Evolutionary conservation across 2,329 filamentous ascomycete genomes (phyloP).

Genomic region (Cladosporium sp.): DNA sequence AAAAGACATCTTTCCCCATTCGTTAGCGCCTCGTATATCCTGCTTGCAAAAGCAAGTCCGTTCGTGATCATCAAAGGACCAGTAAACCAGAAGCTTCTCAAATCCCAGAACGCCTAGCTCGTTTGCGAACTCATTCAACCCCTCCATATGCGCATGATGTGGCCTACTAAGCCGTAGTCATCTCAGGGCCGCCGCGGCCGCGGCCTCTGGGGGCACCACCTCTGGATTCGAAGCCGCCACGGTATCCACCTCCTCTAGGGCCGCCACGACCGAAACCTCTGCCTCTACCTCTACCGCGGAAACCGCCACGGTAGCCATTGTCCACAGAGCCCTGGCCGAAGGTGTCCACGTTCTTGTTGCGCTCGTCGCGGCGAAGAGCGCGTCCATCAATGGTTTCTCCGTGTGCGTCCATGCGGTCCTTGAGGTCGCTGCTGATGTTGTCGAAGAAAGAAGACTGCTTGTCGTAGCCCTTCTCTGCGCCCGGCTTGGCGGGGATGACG

Average conservation of each 20-base stretch:
- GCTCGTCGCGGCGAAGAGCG: conserved; percentile 88
- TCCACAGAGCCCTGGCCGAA: conserved; percentile 97
- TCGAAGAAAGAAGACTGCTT: conserved; percentile 92
- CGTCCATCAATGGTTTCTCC: conserved; percentile 66
- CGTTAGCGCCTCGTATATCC: no score
- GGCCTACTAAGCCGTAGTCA: neutral
- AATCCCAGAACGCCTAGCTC: no score
- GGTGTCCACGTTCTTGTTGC: conserved; percentile 94
- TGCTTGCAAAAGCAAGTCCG: no score
- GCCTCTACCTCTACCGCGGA: conserved; percentile 73
- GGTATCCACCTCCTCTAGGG: conserved; percentile 5
- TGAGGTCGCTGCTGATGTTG: conserved; percentile 93
- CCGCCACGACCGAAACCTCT: conserved; percentile 35
- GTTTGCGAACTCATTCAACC: no score
- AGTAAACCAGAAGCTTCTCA: no score
- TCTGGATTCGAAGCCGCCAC: neutral
- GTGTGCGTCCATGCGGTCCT: conserved; percentile 63
- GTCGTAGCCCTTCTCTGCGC: conserved; percentile 64
- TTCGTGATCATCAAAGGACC: no score
- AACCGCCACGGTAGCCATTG: conserved; percentile 65
- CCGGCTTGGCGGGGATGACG: conserved; percentile 38
- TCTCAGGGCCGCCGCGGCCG: conserved; percentile 6
- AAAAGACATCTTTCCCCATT: no score
- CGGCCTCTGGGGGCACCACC: conserved; percentile 6
- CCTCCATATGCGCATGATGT: no score